Base-by-base conservation (phyloP, 2,329 filamentous ascomycete species). In the Fusarium lateritium region DNA sequence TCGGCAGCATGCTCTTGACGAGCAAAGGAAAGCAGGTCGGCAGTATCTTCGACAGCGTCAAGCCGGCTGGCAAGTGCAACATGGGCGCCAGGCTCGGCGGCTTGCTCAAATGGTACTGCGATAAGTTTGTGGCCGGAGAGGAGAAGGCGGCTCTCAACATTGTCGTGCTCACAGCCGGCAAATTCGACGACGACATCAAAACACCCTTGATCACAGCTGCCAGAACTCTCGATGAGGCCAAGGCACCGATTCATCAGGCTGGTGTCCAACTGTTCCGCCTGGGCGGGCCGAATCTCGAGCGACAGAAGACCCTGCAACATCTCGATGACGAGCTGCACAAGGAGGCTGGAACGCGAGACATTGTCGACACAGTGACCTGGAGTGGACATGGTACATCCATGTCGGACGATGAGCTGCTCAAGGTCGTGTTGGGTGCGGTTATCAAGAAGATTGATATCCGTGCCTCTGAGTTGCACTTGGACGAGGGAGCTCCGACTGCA, bases 111-210 rank as follows among this genome's bases (percentile, higher is more conserved):
- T 62, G 58, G 58, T 62, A 62, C 40, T 62, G 58, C 26, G 58
- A 62, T 14, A 62, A 62, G 26, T 62, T 54, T 28, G 61, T 56
- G 2, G 56, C 33, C 13, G 58, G 58, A 17, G 58, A 62, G 9
- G 58, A 62, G 15, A 61, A 62, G 21, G 58, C 58, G 1, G 58
- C 58, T 31, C 58, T 62, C 34, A 62, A 62, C 13, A 62, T 62
- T 2, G 45, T 61, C 9, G 56, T 62, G 0, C 45, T 62, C 6
- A 62, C 58, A 24, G 58, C 58, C 9, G 58, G 58, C 2, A 17
- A 44, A n/a, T 62, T 62, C 22, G 58, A 62, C n/a, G 58, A 62
- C 14, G 58, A 62, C 15, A 62, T 62, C n/a, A 62, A 62, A 28
- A 39, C 58, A 5, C 58, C 58, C 2, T 34, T 62, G 2, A 62